Percentiles rank a stretch among this genome's conserved stretches.
Evolutionary conservation across 306 rosid genomes (phyloP).

Genomic region (Morella rubra): DNA sequence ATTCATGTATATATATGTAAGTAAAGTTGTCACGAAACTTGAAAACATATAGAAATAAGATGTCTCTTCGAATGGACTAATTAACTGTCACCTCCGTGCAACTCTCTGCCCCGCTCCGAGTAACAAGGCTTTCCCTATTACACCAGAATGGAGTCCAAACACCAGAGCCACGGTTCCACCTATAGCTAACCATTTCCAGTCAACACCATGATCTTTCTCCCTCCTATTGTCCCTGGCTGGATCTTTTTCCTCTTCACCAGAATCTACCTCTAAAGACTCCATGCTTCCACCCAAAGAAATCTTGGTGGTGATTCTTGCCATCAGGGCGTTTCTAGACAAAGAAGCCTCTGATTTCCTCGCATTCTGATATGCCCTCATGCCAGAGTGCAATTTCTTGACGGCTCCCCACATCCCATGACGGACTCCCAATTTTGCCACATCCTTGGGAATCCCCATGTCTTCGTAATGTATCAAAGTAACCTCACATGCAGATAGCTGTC

Average conservation of each 20-base stretch:
- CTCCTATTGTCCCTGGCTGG: slow-evolving; percentile 24
- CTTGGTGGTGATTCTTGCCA: slow-evolving; percentile 77
- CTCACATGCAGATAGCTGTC: slow-evolving; percentile 87
- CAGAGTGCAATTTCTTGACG: slow-evolving; percentile 86
- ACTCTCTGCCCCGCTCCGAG: slow-evolving; percentile 90
- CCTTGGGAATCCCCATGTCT: slow-evolving; percentile 99
- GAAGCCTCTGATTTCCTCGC: slow-evolving; percentile 63
- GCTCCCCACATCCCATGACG: slow-evolving; percentile 99
- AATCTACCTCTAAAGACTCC: slow-evolving; percentile 42
- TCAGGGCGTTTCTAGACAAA: slow-evolving; percentile 65
- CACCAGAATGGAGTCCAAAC: slow-evolving; percentile 84
- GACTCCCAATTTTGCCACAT: slow-evolving; percentile 92
- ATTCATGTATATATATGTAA: neutral
- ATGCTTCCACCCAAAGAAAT: slow-evolving; percentile 42
- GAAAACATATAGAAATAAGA: slow-evolving; percentile 24
- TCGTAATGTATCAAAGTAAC: slow-evolving; percentile 85
- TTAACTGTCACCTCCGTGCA: slow-evolving; percentile 58
- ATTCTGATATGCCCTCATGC: slow-evolving; percentile 93
- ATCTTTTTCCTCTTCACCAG: slow-evolving; percentile 41
- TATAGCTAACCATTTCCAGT: slow-evolving; percentile 92
- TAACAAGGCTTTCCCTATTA: slow-evolving; percentile 70
- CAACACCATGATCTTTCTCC: slow-evolving; percentile 53
- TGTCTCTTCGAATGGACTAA: slow-evolving; percentile 19
- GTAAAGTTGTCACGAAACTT: neutral
- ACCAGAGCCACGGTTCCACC: slow-evolving; percentile 94